Evolutionary conservation across 1,284 basidiomycete genomes (phyloP).

Genomic region (Cryptococcus wingfieldii): DNA sequence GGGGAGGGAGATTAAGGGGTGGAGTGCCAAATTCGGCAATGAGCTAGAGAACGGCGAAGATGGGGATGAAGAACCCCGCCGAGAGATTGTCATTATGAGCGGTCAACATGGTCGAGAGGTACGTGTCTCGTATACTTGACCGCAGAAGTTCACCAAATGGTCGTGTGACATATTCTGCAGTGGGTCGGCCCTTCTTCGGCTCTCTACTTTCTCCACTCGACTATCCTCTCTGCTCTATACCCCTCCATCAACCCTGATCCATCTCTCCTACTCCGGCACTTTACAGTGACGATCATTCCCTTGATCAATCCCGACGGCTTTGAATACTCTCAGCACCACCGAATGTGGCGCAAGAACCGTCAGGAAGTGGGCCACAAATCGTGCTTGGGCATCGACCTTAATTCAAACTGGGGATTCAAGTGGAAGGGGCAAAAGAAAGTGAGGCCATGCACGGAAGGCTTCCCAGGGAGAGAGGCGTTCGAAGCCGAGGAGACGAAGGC

Average conservation of each 20-base stretch:
- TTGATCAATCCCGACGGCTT: conserved; percentile 82
- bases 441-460: conserved; percentile 64
- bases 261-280: conserved; percentile 56
- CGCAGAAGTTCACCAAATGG: not conserved
- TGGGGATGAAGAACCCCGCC: conserved; percentile 15
- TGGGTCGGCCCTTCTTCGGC: conserved; percentile 75
- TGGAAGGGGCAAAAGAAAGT: conserved; percentile 33
- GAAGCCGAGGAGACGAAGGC: conserved; percentile 70
- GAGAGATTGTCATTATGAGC: conserved; percentile 63
- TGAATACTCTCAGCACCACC: conserved; percentile 58
- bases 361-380: conserved; percentile 49
- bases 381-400: conserved; percentile 70
- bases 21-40: conserved; percentile 24
- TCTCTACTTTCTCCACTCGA: conserved; percentile 67
- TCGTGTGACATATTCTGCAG: conserved; percentile 43
- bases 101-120: conserved; percentile 78
- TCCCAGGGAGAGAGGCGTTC: conserved; percentile 66
- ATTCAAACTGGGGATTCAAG: conserved; percentile 62
- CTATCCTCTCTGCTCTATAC: conserved; percentile 54
- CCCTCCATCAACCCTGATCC: conserved; percentile 37
- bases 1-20: conserved; percentile 34
- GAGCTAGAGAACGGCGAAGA: conserved; percentile 9
- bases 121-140: conserved; percentile 19
- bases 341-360: conserved; percentile 81
- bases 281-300: conserved; percentile 72